Conservation (phyloP, 2,329 filamentous ascomycete genomes). For the Stachybotrys echinatus region DNA sequence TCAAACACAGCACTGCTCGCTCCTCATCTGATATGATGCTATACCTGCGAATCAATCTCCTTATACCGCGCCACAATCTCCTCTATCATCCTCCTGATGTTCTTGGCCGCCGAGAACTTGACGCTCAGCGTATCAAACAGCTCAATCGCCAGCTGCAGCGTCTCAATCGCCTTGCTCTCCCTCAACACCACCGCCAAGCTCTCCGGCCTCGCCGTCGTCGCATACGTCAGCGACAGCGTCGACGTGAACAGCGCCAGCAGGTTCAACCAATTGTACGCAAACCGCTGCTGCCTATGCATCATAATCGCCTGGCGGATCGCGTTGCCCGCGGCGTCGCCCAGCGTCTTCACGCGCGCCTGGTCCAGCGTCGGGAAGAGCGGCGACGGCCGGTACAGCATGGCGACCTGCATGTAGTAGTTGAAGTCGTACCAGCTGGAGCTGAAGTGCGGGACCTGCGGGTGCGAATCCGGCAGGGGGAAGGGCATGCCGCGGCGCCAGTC, state of each 20-base stretch:
- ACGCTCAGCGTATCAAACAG: conserved; percentile 21
- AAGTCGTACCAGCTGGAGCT: conserved; percentile 40
- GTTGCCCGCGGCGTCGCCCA: conserved; percentile 34
- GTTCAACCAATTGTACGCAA: conserved; percentile 37
- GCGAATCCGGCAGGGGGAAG: conserved; percentile 33
- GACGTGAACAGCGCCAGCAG: conserved; percentile 35
- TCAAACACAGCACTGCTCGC: too few species aligned
- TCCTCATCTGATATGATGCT: too few species aligned
- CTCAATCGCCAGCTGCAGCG: conserved; percentile 22
- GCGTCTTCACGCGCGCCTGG: conserved; percentile 24
- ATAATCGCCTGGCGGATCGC: conserved; percentile 34
- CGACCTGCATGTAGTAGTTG: conserved; percentile 41
- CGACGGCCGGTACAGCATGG: conserved; percentile 38
- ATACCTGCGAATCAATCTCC: too few species aligned
- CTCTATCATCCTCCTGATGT: conserved; percentile 17
- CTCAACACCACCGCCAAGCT: conserved; percentile 16
- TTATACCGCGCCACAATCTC: conserved; percentile 17
- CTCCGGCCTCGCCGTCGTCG: conserved; percentile 32
- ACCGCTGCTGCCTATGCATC: conserved; percentile 30
- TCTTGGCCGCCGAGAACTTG: conserved; percentile 24
- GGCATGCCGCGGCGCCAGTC: conserved; percentile 39
- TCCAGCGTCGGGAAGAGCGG: conserved; percentile 33
- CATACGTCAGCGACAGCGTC: conserved; percentile 36
- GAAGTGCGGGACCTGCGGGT: conserved; percentile 34
- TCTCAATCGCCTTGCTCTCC: conserved; percentile 20